Evolutionary conservation across 2,329 filamentous ascomycete genomes (phyloP).

Genomic region (Corniculantispora saksenae): DNA sequence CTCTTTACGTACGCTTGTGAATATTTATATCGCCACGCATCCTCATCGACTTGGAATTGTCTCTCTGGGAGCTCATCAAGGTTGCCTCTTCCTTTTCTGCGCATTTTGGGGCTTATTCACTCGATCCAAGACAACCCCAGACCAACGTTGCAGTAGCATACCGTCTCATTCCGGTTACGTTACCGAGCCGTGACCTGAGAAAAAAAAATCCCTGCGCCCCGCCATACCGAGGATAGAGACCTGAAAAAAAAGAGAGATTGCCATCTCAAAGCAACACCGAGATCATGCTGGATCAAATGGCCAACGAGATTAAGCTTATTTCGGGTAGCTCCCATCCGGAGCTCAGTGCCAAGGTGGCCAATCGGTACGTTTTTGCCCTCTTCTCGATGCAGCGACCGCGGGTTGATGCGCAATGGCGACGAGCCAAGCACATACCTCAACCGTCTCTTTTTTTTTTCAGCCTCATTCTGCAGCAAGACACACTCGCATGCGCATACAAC

Average conservation of each 20-base stretch:
- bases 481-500: background rate
- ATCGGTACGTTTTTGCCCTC: constrained; percentile 37
- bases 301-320: constrained; percentile 56
- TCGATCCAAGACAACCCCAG: background rate
- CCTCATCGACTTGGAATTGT: background rate
- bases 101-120: background rate
- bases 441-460: background rate
- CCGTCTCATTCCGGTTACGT: constrained; percentile 1
- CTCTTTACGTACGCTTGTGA: background rate
- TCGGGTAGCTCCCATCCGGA: constrained; percentile 51
- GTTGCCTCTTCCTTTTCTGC: background rate
- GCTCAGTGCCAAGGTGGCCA: constrained; percentile 47
- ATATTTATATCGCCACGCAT: constrained; percentile 8
- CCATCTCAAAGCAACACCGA: constrained; percentile 12
- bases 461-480: background rate
- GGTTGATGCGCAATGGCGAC: background rate
- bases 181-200: constrained; percentile 9
- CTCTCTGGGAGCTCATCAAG: background rate
- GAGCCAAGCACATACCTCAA: background rate
- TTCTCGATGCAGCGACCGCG: background rate
- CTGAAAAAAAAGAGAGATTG: background rate
- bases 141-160: constrained; percentile 1
- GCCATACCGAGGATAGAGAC: constrained; percentile 11
- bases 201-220: constrained; percentile 16
- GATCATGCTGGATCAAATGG: constrained; percentile 46